Evolutionary conservation across 2,329 filamentous ascomycete genomes (phyloP).

Genomic region (Neurospora crassa): DNA sequence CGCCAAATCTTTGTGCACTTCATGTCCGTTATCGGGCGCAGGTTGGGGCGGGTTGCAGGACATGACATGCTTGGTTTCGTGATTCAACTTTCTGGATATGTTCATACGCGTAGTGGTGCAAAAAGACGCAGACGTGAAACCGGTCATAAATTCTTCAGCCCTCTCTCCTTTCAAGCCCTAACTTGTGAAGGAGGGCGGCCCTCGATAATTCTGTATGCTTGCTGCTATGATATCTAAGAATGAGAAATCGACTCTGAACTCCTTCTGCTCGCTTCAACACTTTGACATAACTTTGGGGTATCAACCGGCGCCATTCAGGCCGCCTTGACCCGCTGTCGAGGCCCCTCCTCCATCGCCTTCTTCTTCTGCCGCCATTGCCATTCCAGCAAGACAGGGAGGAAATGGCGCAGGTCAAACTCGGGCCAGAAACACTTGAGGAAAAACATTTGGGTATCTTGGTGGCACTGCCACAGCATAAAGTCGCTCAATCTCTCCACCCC

Average conservation of each 20-base stretch:
- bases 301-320: conserved; percentile 4
- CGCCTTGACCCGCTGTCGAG: conserved; percentile 27
- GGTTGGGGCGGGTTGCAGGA: background rate
- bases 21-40: background rate
- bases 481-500: conserved; percentile 89
- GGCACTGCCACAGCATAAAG: conserved; percentile 98
- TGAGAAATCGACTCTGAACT: background rate
- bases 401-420: conserved; percentile 88
- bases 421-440: conserved; percentile 93
- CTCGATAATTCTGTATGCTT: background rate
- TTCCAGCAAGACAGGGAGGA: conserved; percentile 83
- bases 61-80: background rate
- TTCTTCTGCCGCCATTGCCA: conserved; percentile 66
- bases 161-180: background rate
- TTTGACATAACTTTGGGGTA: background rate
- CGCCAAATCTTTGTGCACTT: background rate
- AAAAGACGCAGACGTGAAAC: background rate
- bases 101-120: background rate
- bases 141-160: background rate
- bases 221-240: background rate
- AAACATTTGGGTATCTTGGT: conserved; percentile 83
- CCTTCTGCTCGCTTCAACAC: background rate
- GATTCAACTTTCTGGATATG: background rate
- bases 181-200: background rate
- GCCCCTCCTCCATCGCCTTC: conserved; percentile 40